Percentiles rank a stretch among this genome's conserved stretches.
These are phyloP conservation scores for Hondaea fermentalgiana DNA, from an alignment of 108 stramenopile species.

Conservation along the genomic window DNA sequence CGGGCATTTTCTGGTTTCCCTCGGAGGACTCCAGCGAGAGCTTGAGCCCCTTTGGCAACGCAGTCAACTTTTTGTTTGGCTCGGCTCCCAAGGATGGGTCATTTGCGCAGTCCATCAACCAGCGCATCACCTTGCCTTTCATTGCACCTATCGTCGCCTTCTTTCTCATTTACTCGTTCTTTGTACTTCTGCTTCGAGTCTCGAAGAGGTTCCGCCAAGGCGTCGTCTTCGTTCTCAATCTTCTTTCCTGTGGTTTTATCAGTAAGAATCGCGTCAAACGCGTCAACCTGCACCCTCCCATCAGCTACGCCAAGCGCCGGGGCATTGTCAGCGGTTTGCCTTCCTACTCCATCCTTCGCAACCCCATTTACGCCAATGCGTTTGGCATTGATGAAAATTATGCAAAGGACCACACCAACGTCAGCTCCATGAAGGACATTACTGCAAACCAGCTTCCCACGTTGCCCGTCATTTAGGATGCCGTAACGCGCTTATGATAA, in stretches of 20 bases:
- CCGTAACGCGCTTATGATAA: neutral
- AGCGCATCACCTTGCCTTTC: neutral
- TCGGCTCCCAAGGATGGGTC: neutral
- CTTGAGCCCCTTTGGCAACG: neutral
- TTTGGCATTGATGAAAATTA: neutral
- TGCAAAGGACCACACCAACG: neutral
- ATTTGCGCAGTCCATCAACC: neutral
- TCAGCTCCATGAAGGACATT: neutral
- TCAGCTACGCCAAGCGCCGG: neutral
- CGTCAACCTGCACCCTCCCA: neutral
- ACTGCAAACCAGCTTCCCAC: neutral
- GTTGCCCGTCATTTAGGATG: neutral
- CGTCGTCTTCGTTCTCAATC: neutral
- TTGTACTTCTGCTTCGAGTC: neutral
- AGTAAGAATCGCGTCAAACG: neutral
- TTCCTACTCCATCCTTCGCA: neutral
- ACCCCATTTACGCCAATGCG: neutral
- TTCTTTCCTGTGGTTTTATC: neutral
- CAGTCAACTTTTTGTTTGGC: neutral
- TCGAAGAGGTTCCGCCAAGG: neutral
- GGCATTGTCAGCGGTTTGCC: neutral
- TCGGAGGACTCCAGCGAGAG: neutral
- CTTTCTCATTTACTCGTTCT: neutral
- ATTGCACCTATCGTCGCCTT: neutral
- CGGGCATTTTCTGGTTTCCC: conserved; percentile 18